Percentiles rank a stretch among this genome's conserved stretches.
Evolutionary conservation across 345 rosid species (phyloP).

Genomic region (Capsella bursapastoris): DNA sequence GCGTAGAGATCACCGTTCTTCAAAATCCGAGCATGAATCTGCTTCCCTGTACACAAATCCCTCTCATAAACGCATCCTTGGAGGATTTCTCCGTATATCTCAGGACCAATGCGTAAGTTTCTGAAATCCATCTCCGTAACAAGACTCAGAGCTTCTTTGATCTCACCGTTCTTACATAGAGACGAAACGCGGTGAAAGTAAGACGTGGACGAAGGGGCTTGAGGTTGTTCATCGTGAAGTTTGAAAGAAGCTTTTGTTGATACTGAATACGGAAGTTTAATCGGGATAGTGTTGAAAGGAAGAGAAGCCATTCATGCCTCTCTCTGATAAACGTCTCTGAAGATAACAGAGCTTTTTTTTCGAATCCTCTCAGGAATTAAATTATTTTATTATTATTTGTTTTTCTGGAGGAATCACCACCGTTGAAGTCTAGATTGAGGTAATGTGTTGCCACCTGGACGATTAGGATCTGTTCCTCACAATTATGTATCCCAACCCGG

Average conservation of each 20-base stretch:
- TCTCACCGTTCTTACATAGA: conserved; percentile 61
- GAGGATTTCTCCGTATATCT: conserved; percentile 69
- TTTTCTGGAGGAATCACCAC: neutral
- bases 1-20: conserved; percentile 65
- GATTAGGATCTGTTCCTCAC: no score
- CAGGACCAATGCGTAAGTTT: conserved; percentile 54
- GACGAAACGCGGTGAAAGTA: conserved; percentile 56
- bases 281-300: conserved; percentile 41
- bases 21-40: conserved; percentile 74
- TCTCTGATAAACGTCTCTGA: conserved; percentile 21
- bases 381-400: neutral
- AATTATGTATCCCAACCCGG: no score
- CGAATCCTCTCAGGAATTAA: neutral
- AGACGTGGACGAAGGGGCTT: conserved; percentile 30
- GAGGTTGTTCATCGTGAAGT: conserved; percentile 31
- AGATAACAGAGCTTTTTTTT: conserved; percentile 35
- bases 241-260: conserved; percentile 22
- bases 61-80: conserved; percentile 74
- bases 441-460: neutral
- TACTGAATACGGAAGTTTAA: conserved; percentile 29
- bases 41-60: conserved; percentile 60
- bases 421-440: conserved; percentile 16
- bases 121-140: conserved; percentile 59
- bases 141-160: conserved; percentile 60
- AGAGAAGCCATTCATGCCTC: conserved; percentile 51